Evolutionary conservation across 352 stramenopile genomes (phyloP).

Genomic region (Globisporangium sylvaticum): DNA sequence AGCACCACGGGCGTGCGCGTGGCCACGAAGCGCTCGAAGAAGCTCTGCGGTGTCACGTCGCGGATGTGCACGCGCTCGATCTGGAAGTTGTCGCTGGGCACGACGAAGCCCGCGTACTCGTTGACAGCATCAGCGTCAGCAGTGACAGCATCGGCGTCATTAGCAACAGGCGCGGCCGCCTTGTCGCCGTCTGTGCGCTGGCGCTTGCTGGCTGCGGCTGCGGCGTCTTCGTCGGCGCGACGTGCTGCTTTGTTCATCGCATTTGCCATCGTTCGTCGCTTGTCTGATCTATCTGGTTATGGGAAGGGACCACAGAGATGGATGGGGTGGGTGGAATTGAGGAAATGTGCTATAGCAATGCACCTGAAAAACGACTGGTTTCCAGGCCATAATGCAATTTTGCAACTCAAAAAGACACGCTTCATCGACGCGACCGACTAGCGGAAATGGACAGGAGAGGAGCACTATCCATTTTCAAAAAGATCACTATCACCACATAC

Average conservation of each 20-base stretch:
- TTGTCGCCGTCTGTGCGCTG: constrained; percentile 30
- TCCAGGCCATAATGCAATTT: constrained; percentile 1
- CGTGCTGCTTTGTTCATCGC: constrained; percentile 12
- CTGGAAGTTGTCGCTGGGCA: constrained; percentile 38
- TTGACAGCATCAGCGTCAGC: constrained; percentile 23
- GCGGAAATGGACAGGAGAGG: neutral
- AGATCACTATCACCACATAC: too few relatives aligned
- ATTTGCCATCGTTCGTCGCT: neutral
- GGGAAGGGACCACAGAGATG: neutral
- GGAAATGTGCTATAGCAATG: constrained; percentile 15
- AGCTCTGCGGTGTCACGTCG: constrained; percentile 56
- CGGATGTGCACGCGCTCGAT: constrained; percentile 52
- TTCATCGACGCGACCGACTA: neutral
- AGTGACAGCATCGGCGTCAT: neutral
- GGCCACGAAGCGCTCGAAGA: constrained; percentile 77
- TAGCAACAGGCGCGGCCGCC: neutral
- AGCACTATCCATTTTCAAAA: too few relatives aligned
- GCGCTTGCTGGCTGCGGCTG: constrained; percentile 29
- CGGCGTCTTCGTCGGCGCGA: neutral
- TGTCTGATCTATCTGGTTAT: neutral
- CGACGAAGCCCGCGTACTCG: constrained; percentile 54
- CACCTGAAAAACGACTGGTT: constrained; percentile 28
- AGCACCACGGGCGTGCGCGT: constrained; percentile 82
- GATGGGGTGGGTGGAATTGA: too few relatives aligned
- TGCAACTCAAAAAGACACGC: neutral